Conservation (phyloP, 139 green algal species). For the Limnomonas spitsbergensis region DNA sequence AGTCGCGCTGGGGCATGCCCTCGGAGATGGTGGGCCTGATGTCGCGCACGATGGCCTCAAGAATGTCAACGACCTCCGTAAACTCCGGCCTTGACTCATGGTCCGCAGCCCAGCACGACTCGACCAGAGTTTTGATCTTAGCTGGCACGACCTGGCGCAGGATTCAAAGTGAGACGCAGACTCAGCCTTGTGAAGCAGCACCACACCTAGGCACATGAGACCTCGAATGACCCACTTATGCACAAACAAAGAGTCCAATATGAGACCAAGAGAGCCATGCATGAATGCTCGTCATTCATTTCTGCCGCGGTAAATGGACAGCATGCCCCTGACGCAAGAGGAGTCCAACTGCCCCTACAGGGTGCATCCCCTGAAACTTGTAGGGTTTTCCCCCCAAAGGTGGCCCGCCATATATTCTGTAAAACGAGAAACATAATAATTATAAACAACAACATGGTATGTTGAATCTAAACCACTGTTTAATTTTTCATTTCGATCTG, state of each 20-base stretch:
- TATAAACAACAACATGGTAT: background rate
- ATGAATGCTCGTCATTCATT: background rate
- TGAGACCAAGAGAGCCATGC: background rate
- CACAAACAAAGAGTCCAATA: background rate
- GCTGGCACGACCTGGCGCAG: conserved; percentile 40
- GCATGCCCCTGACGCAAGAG: too few relatives aligned
- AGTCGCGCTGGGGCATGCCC: background rate
- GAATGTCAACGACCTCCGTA: conserved; percentile 32
- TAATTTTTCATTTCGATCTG: background rate
- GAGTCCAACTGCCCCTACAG: too few relatives aligned
- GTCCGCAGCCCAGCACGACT: conserved; percentile 57
- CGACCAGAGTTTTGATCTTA: conserved; percentile 50
- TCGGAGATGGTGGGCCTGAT: background rate
- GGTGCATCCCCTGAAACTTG: too few relatives aligned
- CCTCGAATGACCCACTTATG: background rate
- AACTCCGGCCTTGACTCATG: conserved; percentile 55
- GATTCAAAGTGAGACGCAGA: background rate
- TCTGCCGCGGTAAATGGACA: too few relatives aligned
- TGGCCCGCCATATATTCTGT: conserved; percentile 1
- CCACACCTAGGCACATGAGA: background rate
- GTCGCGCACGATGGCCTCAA: conserved; percentile 24
- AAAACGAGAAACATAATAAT: background rate
- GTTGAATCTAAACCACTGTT: background rate
- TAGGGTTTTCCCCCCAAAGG: too few relatives aligned
- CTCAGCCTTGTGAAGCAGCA: too few relatives aligned